These are phyloP conservation scores for Sonneratia alba DNA, from an alignment of 345 rosid species.

Conservation along the genomic window DNA sequence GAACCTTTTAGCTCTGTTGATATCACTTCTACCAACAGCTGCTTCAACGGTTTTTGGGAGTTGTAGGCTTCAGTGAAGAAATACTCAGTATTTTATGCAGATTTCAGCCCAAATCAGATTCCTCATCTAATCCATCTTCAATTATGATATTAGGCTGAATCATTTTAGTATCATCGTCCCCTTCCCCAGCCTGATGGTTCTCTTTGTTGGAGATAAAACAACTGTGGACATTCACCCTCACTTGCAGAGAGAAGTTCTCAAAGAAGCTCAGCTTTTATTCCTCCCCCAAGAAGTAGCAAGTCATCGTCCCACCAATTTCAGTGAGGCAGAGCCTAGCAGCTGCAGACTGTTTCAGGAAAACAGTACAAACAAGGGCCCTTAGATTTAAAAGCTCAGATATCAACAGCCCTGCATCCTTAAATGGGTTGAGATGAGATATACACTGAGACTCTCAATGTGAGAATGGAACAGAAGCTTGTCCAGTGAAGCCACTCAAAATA, in stretches of 20 bases:
- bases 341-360: slow-evolving; percentile 55
- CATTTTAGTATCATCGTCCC: slow-evolving; percentile 21
- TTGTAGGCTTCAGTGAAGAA: slow-evolving; percentile 22
- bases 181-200: slow-evolving; percentile 15
- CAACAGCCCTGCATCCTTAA: slow-evolving; percentile 50
- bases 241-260: slow-evolving; percentile 45
- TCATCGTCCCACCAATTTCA: slow-evolving; percentile 71
- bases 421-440: slow-evolving; percentile 47
- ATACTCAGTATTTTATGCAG: slow-evolving; percentile 22
- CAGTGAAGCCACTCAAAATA: slow-evolving; percentile 83
- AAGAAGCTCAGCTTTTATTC: slow-evolving; percentile 43
- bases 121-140: slow-evolving; percentile 13
- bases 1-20: slow-evolving; percentile 9
- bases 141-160: slow-evolving; percentile 34
- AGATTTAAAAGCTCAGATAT: slow-evolving; percentile 37
- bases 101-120: slow-evolving; percentile 9
- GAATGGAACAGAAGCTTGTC: slow-evolving; percentile 73
- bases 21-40: neutral
- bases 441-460: slow-evolving; percentile 46
- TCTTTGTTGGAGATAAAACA: slow-evolving; percentile 8
- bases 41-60: neutral
- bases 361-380: slow-evolving; percentile 40
- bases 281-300: slow-evolving; percentile 30
- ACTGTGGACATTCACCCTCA: slow-evolving; percentile 30
- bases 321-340: slow-evolving; percentile 60